Percentiles rank a stretch among this genome's conserved stretches.
phyloP scores from a whole-genome alignment of 257 asterid species.

The Jaltomata sinuosa region DNA sequence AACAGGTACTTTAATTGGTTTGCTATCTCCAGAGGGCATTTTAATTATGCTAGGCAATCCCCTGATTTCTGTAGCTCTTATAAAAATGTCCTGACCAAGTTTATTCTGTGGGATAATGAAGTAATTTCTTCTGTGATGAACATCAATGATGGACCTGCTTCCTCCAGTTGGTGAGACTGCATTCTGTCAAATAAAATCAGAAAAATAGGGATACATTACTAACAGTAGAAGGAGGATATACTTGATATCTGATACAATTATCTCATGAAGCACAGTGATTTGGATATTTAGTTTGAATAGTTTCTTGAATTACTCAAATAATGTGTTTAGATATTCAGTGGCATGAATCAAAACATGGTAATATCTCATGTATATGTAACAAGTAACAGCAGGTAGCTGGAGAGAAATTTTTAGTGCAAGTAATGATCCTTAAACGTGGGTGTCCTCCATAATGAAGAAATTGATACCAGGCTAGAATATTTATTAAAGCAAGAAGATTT shows the following conservation, averaged over 20 bases:
- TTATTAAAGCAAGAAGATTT: conserved; percentile 12
- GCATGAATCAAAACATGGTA: neutral
- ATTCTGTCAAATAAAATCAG: conserved; percentile 43
- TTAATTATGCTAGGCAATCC: conserved; percentile 44
- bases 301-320: neutral
- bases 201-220: neutral
- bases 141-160: conserved; percentile 50
- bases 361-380: neutral
- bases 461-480: neutral
- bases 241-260: neutral
- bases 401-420: neutral
- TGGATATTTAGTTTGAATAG: neutral
- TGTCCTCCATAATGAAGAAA: neutral
- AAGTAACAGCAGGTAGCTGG: neutral
- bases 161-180: conserved; percentile 34
- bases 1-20: conserved; percentile 67
- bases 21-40: conserved; percentile 80
- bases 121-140: conserved; percentile 59
- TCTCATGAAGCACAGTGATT: neutral
- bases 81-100: conserved; percentile 84
- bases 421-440: neutral
- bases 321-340: neutral
- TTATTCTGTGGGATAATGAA: conserved; percentile 75
- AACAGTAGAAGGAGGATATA: conserved; percentile 5
- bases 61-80: conserved; percentile 43